Evolutionary conservation across 495 filamentous ascomycete genomes (phyloP), one percentile per base, ranked within the genome.

Genomic region (Chaetomium cochliodes): DNA sequence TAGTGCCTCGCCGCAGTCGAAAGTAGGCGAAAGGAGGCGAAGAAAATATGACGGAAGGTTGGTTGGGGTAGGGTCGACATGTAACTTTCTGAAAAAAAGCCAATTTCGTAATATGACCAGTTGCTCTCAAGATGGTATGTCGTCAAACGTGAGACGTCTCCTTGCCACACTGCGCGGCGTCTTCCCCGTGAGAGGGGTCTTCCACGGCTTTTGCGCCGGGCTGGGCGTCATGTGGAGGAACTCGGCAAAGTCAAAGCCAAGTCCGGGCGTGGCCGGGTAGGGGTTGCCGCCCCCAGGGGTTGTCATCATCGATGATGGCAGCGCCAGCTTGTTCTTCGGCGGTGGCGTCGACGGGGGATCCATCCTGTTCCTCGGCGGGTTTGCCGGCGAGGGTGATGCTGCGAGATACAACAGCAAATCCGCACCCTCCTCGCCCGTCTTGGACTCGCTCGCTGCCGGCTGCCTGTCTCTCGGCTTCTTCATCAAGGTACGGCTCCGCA

Each of bases 201-300:
- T 80, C 87, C 88, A 97, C 5, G 87, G 82, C 63, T 86, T 91
- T 76, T 97, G 94, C 13, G 92, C 94, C 3, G 94, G 96, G 68
- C 90, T 94, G 6, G 96, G 94, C 16, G 94, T 96, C 76, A 97
- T 91, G 72, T 99, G 96, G 64, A 98, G 88, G 73, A 96, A 99
- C 73, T 98, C 96, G 9, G 92, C 87, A 78, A 97, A 97, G 78
- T 97, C 94, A 78, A 97, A 96, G 64, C 86, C 86, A 61, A 84
- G 78, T 8, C 80, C 79, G 1, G 88, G 87, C 3, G 87, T 89
- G 52, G 76, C 80, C 26, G 85, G 82, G 65, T 88, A 87, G 6
- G 86, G 79, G 49, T 78, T 82, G 41, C 80, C 81, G 18, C 87
- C 88, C 50, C 88, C 89, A 6, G 91, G 89, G 8, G 92, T 94